A percentile compares a stretch with the other conserved stretches of the same genome.
These are phyloP conservation scores for Fagopyrum tataricum DNA, from an alignment of 148 eudicot species.

Conservation along the genomic window DNA sequence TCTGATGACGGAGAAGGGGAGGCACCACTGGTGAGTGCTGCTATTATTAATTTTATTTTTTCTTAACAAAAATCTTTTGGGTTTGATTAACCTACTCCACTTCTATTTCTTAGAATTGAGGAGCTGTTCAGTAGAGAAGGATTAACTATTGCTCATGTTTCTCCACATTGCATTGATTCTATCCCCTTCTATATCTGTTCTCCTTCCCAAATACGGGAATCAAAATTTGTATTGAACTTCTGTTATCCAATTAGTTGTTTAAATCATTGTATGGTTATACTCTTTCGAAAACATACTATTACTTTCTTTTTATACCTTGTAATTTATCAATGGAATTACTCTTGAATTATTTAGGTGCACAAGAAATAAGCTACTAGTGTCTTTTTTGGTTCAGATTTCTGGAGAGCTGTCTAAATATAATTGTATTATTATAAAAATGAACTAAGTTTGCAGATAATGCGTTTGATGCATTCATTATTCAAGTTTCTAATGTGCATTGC, in stretches of 20 bases:
- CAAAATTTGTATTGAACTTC: not conserved
- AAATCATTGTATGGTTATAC: not conserved
- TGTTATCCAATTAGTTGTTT: not conserved
- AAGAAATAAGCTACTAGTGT: not conserved
- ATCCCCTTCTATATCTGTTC: not conserved
- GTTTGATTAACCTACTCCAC: not conserved
- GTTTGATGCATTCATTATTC: not conserved
- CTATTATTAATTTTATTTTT: not conserved
- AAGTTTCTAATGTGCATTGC: not conserved
- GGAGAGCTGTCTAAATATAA: not conserved
- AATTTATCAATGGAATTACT: not conserved
- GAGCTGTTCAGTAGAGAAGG: not conserved
- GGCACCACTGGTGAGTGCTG: constrained; percentile 57
- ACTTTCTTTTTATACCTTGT: not conserved
- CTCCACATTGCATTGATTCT: not conserved
- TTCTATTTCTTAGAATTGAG: constrained; percentile 5
- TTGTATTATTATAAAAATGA: not conserved
- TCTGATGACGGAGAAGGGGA: constrained; percentile 98
- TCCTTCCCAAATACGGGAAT: not conserved
- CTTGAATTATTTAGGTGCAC: not conserved
- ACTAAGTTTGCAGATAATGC: not conserved
- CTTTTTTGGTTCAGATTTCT: not conserved
- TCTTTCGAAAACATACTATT: not conserved
- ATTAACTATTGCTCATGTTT: not conserved
- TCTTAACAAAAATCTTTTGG: not conserved